Percentiles rank a stretch among this genome's conserved stretches.
phyloP scores from a whole-genome alignment of 2,329 filamentous ascomycete species.

The Cladosporium oxysporum region DNA sequence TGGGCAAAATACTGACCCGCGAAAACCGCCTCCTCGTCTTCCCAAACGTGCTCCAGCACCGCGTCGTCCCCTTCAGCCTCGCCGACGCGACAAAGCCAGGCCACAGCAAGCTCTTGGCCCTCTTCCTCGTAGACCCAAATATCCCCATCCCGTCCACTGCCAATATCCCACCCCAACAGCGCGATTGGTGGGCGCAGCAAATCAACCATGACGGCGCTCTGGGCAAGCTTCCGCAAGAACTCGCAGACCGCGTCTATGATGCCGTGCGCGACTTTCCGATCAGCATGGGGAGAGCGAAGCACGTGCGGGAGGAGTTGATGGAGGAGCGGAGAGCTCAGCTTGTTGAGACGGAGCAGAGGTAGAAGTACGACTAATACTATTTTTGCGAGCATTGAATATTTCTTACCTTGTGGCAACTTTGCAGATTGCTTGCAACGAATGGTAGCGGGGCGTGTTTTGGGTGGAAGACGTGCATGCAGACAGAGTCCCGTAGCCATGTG shows the following conservation, averaged over 20 bases:
- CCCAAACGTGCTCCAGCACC: conserved; percentile 56
- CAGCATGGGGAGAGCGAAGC: background rate
- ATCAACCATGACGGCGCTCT: conserved; percentile 65
- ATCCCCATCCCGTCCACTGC: conserved; percentile 51
- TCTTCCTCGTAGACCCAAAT: conserved; percentile 60
- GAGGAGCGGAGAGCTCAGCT: background rate
- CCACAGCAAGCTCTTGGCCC: conserved; percentile 53
- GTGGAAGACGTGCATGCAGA: too few relatives aligned
- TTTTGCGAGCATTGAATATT: conserved; percentile 1
- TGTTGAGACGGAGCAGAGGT: background rate
- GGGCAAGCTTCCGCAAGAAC: conserved; percentile 74
- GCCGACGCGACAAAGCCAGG: conserved; percentile 54
- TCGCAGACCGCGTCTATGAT: conserved; percentile 70
- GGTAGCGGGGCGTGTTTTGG: too few relatives aligned
- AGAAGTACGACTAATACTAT: background rate
- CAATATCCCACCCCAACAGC: conserved; percentile 52
- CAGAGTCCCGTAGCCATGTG: too few relatives aligned
- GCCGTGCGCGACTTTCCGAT: conserved; percentile 52
- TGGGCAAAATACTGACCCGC: conserved; percentile 52
- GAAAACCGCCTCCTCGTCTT: conserved; percentile 57
- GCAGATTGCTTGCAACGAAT: too few relatives aligned
- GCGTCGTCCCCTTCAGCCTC: conserved; percentile 53
- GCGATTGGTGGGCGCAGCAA: conserved; percentile 42
- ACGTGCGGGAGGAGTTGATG: background rate
- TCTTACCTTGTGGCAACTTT: too few relatives aligned